Base-by-base conservation (phyloP, 352 stramenopile genomes). In the Pythium vanterpoolii region DNA sequence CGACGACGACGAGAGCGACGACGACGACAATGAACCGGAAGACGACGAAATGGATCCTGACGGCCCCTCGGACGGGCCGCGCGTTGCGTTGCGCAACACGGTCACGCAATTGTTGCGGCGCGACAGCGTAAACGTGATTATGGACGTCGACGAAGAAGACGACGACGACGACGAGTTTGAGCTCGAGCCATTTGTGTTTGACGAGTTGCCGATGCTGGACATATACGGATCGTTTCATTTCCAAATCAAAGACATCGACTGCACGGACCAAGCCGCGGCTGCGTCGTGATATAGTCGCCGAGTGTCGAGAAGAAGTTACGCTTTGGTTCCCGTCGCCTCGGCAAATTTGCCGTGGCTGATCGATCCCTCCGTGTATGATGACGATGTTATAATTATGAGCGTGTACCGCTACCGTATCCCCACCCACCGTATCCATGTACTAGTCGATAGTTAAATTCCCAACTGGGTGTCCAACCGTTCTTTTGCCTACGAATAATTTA, bases 31-130 rank as follows among this genome's bases (percentile, higher is more conserved):
- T 16, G 60, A 68, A 31, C 40, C 31, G 23, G 62, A 69, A 28
- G 56, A 66, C 23, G 57, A 71, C 39, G 64, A 71, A 47, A 50
- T 71, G 64, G 64, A 71, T n/a, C 63, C 63, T 1, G 64, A 71
- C 39, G 42, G 47, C 28, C 57, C 52, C 16, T 31, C 49, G 6
- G 64, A 71, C 9, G 53, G 46, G 3, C 56, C 57, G 13, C 64
- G 64, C 26, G 49, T 71, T 36, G 5, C 52, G 1, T 24, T 71
- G 27, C 57, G 64, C 0, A 7, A 19, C 2, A 71, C 64, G 7
- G 51, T 71, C 21, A 60, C 44, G 9, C 44, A 52, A 11, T 30
- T 71, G 7, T 44, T 71, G 8, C 16, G 57, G 2, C 50, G 64
- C 14, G 43, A 59, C n/a, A 71, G 64, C 43, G 57, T 66, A 5